Evolutionary conservation across 176 grass and related monocot genomes (phyloP).

Genomic region (Triticum turgidum): DNA sequence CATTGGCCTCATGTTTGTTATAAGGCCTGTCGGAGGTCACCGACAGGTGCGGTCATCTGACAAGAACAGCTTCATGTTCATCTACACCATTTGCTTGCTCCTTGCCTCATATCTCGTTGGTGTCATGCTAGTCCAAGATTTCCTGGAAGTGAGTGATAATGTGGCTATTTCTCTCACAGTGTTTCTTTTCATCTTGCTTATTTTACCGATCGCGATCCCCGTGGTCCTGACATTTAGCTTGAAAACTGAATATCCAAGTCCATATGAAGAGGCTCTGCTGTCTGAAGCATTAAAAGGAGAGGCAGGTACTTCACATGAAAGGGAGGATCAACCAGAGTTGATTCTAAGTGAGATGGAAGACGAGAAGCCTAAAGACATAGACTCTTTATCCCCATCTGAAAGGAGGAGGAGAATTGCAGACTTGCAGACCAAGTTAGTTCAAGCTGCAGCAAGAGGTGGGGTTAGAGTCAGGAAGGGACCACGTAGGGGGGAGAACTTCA

Average conservation of each 20-base stretch:
- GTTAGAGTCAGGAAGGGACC: conserved; percentile 76
- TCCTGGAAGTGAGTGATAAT: conserved; percentile 50
- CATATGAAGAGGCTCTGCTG: conserved; percentile 61
- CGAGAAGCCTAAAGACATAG: conserved; percentile 59
- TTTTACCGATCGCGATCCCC: conserved; percentile 58
- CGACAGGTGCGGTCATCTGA: conserved; percentile 71
- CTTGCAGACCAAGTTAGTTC: conserved; percentile 59
- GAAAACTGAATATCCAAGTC: conserved; percentile 46
- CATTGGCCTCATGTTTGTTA: conserved; percentile 79
- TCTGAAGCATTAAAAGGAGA: conserved; percentile 50
- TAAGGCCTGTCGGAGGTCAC: conserved; percentile 80
- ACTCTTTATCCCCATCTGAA: conserved; percentile 59
- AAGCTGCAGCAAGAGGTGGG: conserved; percentile 66
- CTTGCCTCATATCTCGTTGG: conserved; percentile 86
- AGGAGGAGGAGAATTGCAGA: conserved; percentile 68
- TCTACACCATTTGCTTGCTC: conserved; percentile 79
- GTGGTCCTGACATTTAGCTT: conserved; percentile 61
- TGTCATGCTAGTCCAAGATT: conserved; percentile 84
- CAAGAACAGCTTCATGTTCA: conserved; percentile 78
- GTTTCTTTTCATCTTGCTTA: conserved; percentile 64
- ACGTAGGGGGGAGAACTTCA: conserved; percentile 83
- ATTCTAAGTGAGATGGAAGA: conserved; percentile 83
- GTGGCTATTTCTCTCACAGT: conserved; percentile 44
- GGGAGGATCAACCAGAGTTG: conserved; percentile 53
- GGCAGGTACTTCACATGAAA: conserved; percentile 52